These are phyloP conservation scores for Skeletonema potamos DNA, from an alignment of 108 stramenopile genomes.

Conservation along the genomic window DNA sequence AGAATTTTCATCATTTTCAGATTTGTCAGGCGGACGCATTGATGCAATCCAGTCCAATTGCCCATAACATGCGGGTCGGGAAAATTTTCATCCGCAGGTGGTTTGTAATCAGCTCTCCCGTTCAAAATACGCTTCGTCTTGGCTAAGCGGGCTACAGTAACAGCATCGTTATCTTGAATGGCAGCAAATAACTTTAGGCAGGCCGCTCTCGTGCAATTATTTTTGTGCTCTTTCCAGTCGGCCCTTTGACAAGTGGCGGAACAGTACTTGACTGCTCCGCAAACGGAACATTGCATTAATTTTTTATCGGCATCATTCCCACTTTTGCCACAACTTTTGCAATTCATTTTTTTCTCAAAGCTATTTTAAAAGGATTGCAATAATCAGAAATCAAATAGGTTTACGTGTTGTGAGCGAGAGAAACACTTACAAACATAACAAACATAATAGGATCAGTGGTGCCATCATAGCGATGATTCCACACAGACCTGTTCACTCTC, in stretches of 20 bases:
- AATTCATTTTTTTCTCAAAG: background rate
- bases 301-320: background rate
- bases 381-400: too few relatives aligned
- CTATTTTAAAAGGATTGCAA: too few relatives aligned
- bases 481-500: too few relatives aligned
- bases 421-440: too few relatives aligned
- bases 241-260: background rate
- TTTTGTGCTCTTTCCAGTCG: background rate
- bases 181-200: background rate
- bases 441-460: too few relatives aligned
- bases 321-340: background rate
- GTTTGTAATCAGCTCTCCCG: background rate
- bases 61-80: background rate
- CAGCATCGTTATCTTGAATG: conserved; percentile 5
- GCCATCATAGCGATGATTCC: too few relatives aligned
- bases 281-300: conserved; percentile 1
- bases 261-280: background rate
- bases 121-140: conserved; percentile 3
- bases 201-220: background rate
- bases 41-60: conserved; percentile 1
- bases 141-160: background rate
- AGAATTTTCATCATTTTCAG: background rate
- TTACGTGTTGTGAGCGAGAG: too few relatives aligned
- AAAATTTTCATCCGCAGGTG: background rate
- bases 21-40: background rate